These are phyloP conservation scores for Boehmeria nivea DNA, from an alignment of 306 rosid genomes.

Conservation along the genomic window DNA sequence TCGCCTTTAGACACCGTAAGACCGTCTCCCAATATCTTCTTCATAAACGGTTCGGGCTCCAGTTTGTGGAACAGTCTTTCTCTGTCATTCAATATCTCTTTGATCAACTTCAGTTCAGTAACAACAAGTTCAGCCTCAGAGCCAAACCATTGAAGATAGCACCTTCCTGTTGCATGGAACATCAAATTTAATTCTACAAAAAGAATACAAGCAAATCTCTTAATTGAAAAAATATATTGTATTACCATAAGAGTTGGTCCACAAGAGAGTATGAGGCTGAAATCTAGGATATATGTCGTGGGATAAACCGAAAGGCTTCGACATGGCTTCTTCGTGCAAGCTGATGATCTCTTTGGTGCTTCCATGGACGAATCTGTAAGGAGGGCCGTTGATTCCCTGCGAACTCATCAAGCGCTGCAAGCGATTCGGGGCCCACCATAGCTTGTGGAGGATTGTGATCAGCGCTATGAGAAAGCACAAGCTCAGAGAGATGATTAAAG, in stretches of 20 bases:
- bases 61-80: constrained; percentile 11
- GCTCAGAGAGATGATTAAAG: too few species aligned
- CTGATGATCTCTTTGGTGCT: constrained; percentile 14
- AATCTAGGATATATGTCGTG: constrained; percentile 1
- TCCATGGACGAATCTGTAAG: constrained; percentile 19
- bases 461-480: too few species aligned
- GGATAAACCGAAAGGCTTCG: constrained; percentile 12
- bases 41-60: neutral
- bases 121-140: constrained; percentile 17
- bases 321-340: constrained; percentile 5
- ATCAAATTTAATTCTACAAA: too few species aligned
- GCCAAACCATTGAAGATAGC: constrained; percentile 31
- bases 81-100: constrained; percentile 23
- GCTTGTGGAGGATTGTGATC: neutral
- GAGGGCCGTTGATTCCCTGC: constrained; percentile 25
- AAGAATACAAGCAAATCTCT: too few species aligned
- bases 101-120: constrained; percentile 28
- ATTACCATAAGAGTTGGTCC: too few species aligned
- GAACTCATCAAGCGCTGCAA: neutral
- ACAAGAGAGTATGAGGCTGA: too few species aligned
- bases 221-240: too few species aligned
- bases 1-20: constrained; percentile 24
- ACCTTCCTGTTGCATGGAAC: constrained; percentile 6
- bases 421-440: constrained; percentile 27
- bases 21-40: constrained; percentile 33